These are phyloP conservation scores for Brassica hybrid DNA, from an alignment of 441 rosid species.

Conservation along the genomic window DNA sequence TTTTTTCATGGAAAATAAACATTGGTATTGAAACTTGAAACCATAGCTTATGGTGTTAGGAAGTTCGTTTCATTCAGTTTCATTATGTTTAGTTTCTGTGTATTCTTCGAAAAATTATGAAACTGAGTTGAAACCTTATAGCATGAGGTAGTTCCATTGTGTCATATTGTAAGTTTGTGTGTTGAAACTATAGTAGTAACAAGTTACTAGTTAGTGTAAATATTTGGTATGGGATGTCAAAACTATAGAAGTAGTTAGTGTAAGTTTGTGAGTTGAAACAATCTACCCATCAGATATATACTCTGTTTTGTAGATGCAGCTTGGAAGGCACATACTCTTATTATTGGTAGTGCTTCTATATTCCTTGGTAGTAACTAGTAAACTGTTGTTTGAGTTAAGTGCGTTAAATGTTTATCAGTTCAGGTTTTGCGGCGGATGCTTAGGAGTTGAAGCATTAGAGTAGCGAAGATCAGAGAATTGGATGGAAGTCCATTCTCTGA, in stretches of 20 bases:
- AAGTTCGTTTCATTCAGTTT: background rate
- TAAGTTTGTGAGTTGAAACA: background rate
- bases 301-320: background rate
- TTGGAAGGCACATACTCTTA: background rate
- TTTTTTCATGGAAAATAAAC: background rate
- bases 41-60: background rate
- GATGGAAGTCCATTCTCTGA: background rate
- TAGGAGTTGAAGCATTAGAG: background rate
- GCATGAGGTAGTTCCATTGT: background rate
- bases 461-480: background rate
- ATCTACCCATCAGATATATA: background rate
- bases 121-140: background rate
- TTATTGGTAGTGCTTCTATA: background rate
- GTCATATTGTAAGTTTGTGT: background rate
- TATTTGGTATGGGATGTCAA: background rate
- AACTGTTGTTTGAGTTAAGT: background rate
- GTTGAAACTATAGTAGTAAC: background rate
- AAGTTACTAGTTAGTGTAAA: background rate
- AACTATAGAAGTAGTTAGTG: background rate
- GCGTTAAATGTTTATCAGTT: background rate
- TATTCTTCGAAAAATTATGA: background rate
- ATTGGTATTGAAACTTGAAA: background rate
- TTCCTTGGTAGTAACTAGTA: background rate
- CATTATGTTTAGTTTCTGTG: background rate
- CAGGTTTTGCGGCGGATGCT: background rate